phyloP scores from a whole-genome alignment of 306 rosid genomes.

The Castanea mollissima region DNA sequence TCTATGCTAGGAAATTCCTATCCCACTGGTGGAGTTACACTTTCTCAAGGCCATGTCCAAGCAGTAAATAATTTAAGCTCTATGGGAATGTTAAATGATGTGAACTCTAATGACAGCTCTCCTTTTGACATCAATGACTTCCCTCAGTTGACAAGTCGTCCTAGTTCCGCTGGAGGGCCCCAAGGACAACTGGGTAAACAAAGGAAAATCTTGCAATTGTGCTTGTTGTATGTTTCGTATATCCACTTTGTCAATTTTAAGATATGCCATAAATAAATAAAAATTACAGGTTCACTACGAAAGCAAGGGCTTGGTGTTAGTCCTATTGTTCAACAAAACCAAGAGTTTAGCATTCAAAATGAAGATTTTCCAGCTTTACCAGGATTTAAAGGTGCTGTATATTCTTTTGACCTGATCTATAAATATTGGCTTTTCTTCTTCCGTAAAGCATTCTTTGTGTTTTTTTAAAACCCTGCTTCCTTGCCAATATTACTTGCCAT shows the following conservation, averaged over 20 bases:
- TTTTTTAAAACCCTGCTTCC: not conserved
- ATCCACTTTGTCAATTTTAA: not conserved
- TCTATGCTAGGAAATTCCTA: slow-evolving; percentile 90
- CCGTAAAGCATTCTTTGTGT: not conserved
- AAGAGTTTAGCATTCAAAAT: slow-evolving; percentile 95
- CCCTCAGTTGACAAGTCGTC: slow-evolving; percentile 90
- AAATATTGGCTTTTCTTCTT: not conserved
- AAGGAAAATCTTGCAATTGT: slow-evolving; percentile 8
- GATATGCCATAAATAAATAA: slow-evolving; percentile 18
- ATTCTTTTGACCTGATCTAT: slow-evolving; percentile 15
- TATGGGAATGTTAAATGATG: slow-evolving; percentile 92
- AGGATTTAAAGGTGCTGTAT: slow-evolving; percentile 79
- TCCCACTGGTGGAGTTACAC: slow-evolving; percentile 80
- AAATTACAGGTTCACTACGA: slow-evolving; percentile 80
- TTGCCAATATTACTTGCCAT: not conserved
- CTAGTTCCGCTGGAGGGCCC: slow-evolving; percentile 96
- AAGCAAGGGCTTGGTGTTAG: slow-evolving; percentile 93
- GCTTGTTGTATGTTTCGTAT: not conserved
- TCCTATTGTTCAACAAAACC: slow-evolving; percentile 97
- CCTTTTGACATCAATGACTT: slow-evolving; percentile 95
- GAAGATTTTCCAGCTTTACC: slow-evolving; percentile 99
- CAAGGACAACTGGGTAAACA: slow-evolving; percentile 89
- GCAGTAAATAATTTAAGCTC: slow-evolving; percentile 70
- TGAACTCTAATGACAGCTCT: slow-evolving; percentile 69
- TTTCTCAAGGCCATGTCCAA: slow-evolving; percentile 84